Evolutionary conservation across 495 filamentous ascomycete species (phyloP).

Genomic region (Friedmanniomyces endolithicus): DNA sequence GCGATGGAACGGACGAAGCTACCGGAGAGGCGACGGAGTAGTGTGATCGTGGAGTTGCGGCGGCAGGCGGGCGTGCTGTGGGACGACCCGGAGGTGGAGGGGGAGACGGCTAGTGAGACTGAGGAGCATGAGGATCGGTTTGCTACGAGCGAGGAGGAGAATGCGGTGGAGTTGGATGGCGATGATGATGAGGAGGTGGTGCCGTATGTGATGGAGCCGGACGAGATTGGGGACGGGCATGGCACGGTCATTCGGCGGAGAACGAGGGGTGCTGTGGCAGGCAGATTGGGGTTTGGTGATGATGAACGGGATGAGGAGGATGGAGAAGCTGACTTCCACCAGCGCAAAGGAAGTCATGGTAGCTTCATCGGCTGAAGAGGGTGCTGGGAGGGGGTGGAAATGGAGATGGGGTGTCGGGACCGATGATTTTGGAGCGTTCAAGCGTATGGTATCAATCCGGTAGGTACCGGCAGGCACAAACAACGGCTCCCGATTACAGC

Average conservation of each 20-base stretch:
- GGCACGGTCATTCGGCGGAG: background rate
- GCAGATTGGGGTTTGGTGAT: background rate
- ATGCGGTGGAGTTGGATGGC: background rate
- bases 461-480: too few species aligned
- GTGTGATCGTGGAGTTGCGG: slow-evolving; percentile 46
- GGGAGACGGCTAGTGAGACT: slow-evolving; percentile 8
- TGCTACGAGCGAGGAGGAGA: slow-evolving; percentile 1
- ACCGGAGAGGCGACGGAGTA: slow-evolving; percentile 26
- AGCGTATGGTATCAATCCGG: background rate
- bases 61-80: slow-evolving; percentile 52
- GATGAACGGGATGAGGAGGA: background rate
- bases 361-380: background rate
- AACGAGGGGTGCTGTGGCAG: background rate
- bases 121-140: background rate
- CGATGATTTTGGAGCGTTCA: background rate
- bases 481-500: too few species aligned
- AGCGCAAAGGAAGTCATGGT: background rate
- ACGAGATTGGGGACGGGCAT: background rate
- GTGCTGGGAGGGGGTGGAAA: background rate
- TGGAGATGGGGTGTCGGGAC: background rate
- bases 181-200: background rate
- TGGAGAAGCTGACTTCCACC: background rate
- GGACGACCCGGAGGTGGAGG: slow-evolving; percentile 37
- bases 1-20: background rate
- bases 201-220: background rate